Base-by-base conservation (phyloP, 2,329 filamentous ascomycete species). In the Trichophyton verrucosum region DNA sequence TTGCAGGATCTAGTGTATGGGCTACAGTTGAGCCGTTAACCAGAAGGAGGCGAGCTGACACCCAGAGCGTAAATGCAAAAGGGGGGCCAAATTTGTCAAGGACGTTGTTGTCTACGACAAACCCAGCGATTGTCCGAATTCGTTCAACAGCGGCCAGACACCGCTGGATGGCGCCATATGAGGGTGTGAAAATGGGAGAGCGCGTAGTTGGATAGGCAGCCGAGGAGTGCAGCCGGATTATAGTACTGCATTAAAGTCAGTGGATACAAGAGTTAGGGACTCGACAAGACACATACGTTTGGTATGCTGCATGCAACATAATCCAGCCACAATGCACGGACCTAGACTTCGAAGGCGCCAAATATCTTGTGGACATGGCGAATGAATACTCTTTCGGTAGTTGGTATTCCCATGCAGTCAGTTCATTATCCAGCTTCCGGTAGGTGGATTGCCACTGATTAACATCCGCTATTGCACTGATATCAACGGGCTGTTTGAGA, bases 11-110 rank as follows among this genome's bases (percentile, higher is more conserved):
- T 42, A 95, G 80, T 64, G 87, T 88, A 71, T 88, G 88, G 66
- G 94, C 89, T 60, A 95, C 90, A 0, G 91, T 95, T 6, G 89
- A 94, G 27, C 90, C 90, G 71, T 96, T 91, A 2, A 96, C 91
- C 7, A 96, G 84, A 3, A 95, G 79, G 2, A 96, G 80, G 2
- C 91, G 86, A 4, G 91, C 90, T 2, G 89, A 90, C 15, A 96
- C 91, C 91, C 91, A 96, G 1, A 96, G 79, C 0, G 89, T 91
- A 70, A 96, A 96, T 2, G 91, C 91, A 71, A 96, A 96, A 0
- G 90, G 91, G 0, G 91, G 91, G 0, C 91, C 91, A 15, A 96
- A 82, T 71, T 91, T 91, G 57, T 84, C 80, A 20, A 96, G 79
- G 71, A 95, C 82, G 58, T 81, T 81, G 67, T 89, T 87, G 63